Base-by-base conservation (phyloP, 2,329 filamentous ascomycete species). In the Pseudocercospora cruenta region DNA sequence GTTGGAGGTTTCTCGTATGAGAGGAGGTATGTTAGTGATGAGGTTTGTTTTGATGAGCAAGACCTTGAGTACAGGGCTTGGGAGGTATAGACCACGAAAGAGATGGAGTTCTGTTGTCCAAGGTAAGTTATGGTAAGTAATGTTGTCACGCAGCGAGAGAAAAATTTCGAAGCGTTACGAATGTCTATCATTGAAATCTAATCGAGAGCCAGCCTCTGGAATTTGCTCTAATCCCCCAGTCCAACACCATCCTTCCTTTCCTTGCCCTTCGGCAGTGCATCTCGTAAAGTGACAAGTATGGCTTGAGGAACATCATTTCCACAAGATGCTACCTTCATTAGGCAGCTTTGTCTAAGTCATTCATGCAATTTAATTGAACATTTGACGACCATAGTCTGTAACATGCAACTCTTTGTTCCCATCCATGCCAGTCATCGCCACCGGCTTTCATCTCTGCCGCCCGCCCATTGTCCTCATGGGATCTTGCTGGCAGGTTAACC, bases 321-420 rank as follows among this genome's bases (percentile, higher is more conserved):
- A 58, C 55, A 58, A 43, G 43, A 3, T 2, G 10, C 28, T 19
- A 21, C 55, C 33, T 39, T 24, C 31, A 14, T 24, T 21, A 58
- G 55, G 55, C 19, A 39, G 19, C 58, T 33, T 60, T 49, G 58
- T 51, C 43, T 47, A 45, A 45, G 22, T 33, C n/a, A 58, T 14
- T 36, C 57, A 59, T 28, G 39, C 24, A 53, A 60, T 57, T 24
- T 58, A 63, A 33, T 45, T 12, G 60, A 45, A 57, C 60, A 63
- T 54, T 21, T 8, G 51, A 26, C 33, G 51, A 58, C 53, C 22
- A 19, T 28, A 22, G n/a, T 28, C 22, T 33, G 53, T 33, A 33
- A 31, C 24, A 60, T 45, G 58, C 58, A 24, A 1, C 21, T 45
- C 58, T 60, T 60, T 60, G 58, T 60, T 51, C 21, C 21, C 21